These are phyloP conservation scores for Amanita pseudoporphyria DNA, from an alignment of 768 basidiomycete species.

Conservation along the genomic window DNA sequence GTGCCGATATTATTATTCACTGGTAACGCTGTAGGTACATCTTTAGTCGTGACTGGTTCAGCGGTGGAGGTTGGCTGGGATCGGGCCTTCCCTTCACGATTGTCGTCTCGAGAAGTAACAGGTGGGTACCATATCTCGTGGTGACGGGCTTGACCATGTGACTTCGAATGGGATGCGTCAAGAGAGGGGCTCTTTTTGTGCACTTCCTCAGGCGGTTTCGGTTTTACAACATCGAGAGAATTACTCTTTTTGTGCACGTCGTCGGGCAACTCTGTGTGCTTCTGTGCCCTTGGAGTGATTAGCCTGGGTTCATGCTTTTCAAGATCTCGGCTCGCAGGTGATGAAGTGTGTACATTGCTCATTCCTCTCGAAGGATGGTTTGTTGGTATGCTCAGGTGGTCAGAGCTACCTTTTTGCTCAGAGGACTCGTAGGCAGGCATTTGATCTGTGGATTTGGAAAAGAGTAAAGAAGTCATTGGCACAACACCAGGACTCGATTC, in stretches of 20 bases:
- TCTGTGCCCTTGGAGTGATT: not conserved
- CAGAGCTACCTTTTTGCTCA: not conserved
- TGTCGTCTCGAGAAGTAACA: not conserved
- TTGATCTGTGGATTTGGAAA: not conserved
- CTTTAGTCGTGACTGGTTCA: not conserved
- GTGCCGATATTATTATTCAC: not conserved
- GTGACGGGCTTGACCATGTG: conserved; percentile 29
- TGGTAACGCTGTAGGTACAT: conserved; percentile 6
- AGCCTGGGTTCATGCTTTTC: conserved; percentile 4
- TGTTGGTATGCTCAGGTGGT: not conserved
- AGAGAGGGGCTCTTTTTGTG: conserved; percentile 32
- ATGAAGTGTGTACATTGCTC: not conserved
- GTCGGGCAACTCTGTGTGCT: not conserved
- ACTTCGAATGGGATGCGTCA: conserved; percentile 37
- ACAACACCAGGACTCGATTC: not conserved
- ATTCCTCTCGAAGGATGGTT: not conserved
- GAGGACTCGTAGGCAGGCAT: not conserved
- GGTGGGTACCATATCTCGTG: conserved; percentile 24
- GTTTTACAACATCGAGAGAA: not conserved
- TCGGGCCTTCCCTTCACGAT: conserved; percentile 31
- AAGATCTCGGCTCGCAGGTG: not conserved
- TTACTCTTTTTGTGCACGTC: not conserved
- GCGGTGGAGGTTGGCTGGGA: not conserved
- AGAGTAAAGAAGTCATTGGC: not conserved
- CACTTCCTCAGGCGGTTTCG: not conserved